Conservation (phyloP, 1,284 basidiomycete species). For the Athelia sp. region DNA sequence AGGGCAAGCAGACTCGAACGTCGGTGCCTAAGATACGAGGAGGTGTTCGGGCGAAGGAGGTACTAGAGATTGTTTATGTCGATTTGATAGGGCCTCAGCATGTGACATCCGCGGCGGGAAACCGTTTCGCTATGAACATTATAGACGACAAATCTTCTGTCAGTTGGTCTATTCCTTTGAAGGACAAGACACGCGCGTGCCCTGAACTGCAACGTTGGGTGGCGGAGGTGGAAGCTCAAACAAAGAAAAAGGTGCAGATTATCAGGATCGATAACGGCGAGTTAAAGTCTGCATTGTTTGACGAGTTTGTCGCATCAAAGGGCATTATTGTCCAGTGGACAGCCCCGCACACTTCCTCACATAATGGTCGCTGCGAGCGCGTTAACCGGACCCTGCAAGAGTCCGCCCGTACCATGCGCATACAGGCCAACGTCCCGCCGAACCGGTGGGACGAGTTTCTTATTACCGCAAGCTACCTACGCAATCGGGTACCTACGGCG, state of each 20-base stretch:
- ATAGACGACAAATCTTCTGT: constrained; percentile 25
- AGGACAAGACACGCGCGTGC: constrained; percentile 18
- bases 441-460: constrained; percentile 10
- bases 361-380: constrained; percentile 21
- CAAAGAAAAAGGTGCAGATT: constrained; percentile 12
- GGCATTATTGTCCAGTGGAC: constrained; percentile 14
- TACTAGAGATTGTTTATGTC: constrained; percentile 24
- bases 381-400: constrained; percentile 20
- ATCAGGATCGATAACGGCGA: constrained; percentile 27
- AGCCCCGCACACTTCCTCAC: constrained; percentile 23
- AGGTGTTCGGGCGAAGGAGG: constrained; percentile 12
- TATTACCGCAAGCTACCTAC: no score
- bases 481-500: constrained; percentile 8
- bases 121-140: constrained; percentile 28
- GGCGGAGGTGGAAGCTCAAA: constrained; percentile 10
- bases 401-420: constrained; percentile 2
- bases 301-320: constrained; percentile 11
- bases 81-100: constrained; percentile 24
- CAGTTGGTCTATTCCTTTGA: constrained; percentile 24
- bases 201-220: constrained; percentile 19
- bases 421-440: neutral
- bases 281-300: constrained; percentile 19
- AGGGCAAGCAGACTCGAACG: constrained; percentile 8
- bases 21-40: constrained; percentile 4
- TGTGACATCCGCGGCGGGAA: constrained; percentile 19